Evolutionary conservation across 176 grass and related monocot genomes (phyloP).

Genomic region (Typha latifolia): DNA sequence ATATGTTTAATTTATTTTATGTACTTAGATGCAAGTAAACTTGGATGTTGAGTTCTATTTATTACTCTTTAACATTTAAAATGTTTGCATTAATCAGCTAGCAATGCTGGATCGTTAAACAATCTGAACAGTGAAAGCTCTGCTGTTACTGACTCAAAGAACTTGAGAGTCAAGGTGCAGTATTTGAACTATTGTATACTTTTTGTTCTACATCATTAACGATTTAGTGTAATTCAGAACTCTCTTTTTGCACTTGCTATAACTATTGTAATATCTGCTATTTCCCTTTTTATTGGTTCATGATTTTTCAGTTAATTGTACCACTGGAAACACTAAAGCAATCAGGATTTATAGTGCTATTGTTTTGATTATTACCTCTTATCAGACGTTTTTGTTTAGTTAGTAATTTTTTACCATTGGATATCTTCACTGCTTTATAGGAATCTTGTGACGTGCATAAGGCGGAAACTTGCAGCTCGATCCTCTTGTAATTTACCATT

Average conservation of each 20-base stretch:
- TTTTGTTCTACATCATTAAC: neutral
- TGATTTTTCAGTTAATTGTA: too few species aligned
- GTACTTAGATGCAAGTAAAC: neutral
- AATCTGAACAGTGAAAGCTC: slow-evolving; percentile 35
- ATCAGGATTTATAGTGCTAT: too few species aligned
- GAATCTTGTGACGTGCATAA: too few species aligned
- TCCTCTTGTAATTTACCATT: too few species aligned
- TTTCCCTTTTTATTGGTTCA: too few species aligned
- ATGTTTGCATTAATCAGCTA: slow-evolving; percentile 35
- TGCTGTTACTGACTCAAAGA: slow-evolving; percentile 45
- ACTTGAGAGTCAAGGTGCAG: slow-evolving; percentile 71
- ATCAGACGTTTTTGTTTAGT: too few species aligned
- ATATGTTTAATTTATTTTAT: neutral
- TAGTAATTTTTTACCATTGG: too few species aligned
- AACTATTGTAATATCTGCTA: too few species aligned
- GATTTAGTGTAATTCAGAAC: neutral
- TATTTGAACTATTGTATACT: neutral
- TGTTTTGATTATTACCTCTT: too few species aligned
- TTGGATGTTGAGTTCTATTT: neutral
- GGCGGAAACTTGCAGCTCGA: too few species aligned
- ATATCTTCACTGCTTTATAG: too few species aligned
- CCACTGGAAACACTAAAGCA: too few species aligned
- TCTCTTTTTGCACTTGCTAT: neutral
- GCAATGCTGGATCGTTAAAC: slow-evolving; percentile 37
- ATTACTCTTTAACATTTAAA: slow-evolving; percentile 11